Evolutionary conservation across 2,329 filamentous ascomycete genomes (phyloP).

Genomic region (Stachybotrys echinatus): DNA sequence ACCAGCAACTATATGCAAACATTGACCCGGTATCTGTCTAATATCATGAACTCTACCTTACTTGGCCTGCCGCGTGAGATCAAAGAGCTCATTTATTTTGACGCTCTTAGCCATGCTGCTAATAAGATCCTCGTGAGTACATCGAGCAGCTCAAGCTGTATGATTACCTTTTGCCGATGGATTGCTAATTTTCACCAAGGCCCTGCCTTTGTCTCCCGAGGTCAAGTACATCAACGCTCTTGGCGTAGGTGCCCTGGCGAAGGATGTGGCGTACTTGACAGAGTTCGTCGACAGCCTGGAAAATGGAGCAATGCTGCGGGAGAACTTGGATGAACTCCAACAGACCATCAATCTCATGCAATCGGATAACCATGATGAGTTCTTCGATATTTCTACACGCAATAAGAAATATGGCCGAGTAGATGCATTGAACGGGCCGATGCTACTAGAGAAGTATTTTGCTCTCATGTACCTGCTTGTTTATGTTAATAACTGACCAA

Average conservation of each 20-base stretch:
- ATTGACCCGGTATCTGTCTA: constrained; percentile 83
- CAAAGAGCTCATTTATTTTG: constrained; percentile 93
- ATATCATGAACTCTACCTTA: constrained; percentile 94
- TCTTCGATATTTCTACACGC: constrained; percentile 83
- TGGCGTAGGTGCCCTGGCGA: constrained; percentile 72
- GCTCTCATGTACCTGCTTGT: neutral
- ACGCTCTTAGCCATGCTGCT: constrained; percentile 85
- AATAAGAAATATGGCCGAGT: constrained; percentile 95
- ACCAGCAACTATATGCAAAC: constrained; percentile 95
- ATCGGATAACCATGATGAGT: constrained; percentile 88
- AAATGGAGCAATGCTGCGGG: constrained; percentile 76
- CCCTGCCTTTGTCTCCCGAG: constrained; percentile 69
- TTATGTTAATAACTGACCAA: constrained; percentile 15
- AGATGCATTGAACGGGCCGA: constrained; percentile 81
- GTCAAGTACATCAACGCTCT: constrained; percentile 86
- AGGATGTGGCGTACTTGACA: constrained; percentile 78
- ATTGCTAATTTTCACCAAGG: constrained; percentile 32
- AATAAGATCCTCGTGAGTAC: constrained; percentile 69
- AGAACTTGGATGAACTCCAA: constrained; percentile 87
- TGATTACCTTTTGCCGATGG: neutral
- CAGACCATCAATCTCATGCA: constrained; percentile 89
- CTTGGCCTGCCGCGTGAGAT: constrained; percentile 91
- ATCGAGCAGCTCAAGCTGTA: neutral
- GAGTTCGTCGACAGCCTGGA: constrained; percentile 83
- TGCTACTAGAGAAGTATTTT: constrained; percentile 82